Base-by-base conservation (phyloP, 352 stramenopile genomes). In the Globisporangium parvum region DNA sequence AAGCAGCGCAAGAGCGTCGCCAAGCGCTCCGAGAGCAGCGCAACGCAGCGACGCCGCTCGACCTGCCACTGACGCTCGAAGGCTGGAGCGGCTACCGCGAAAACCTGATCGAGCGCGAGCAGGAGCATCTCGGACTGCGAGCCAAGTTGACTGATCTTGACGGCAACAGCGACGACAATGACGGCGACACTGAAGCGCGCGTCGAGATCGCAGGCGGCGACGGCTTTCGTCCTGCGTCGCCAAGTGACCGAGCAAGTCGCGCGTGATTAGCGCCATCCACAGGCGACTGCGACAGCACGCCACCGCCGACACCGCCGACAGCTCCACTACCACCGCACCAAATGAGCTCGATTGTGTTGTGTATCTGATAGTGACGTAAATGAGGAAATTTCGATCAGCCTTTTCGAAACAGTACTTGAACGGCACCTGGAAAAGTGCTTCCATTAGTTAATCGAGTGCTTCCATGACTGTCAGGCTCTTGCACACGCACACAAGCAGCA, bases 71-170 rank as follows among this genome's bases (percentile, higher is more conserved):
- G 15, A 55, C 61, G n/a, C 65, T 85, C 31, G 63, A 53, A 0
- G 75, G 75, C 53, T 85, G 75, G 75, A 75, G 62, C 20, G 73
- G 71, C 24, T 69, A 80, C 47, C 67, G 69, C 0, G 70, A 81
- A 52, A 73, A 78, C 21, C 70, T 85, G 23, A 85, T 85, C 26
- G 60, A 79, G 24, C 52, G 55, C 4, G 68, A 76, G 47, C 59
- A 71, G 24, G 49, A 53, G 11, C 63, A 62, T n/a, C 44, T 71
- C 11, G 53, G 53, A 10, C 6, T 40, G 20, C 31, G 47, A 4
- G 6, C 21, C 3, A 20, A 35, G 6, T 6, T 20, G 41, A 11
- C 11, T 20, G 26, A 26, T 52, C 47, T 21, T 26, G 24, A 15
- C 8, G 10, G 10, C 47, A 2, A 23, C 26, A 37, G 6, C 31